Conservation (phyloP, 257 asterid genomes). For the Solanum arcanum region DNA sequence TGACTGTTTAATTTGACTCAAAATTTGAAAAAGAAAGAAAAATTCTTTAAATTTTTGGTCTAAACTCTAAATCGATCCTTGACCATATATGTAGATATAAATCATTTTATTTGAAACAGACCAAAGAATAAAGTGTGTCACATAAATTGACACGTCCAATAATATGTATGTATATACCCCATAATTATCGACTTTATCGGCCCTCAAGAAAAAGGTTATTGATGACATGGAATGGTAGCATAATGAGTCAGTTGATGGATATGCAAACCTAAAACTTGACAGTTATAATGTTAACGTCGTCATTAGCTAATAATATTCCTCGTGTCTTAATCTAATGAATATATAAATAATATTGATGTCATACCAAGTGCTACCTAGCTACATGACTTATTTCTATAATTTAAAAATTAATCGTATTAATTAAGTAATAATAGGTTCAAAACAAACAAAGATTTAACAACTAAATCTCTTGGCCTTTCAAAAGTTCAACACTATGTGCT, state of each 20-base stretch:
- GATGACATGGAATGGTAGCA: slow-evolving; percentile 11
- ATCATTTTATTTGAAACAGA: neutral
- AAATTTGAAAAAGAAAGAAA: too few species aligned
- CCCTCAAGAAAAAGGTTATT: neutral
- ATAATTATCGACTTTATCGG: neutral
- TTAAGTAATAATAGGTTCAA: neutral
- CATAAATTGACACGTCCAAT: neutral
- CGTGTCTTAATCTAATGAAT: neutral
- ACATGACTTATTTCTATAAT: neutral
- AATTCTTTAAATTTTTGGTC: too few species aligned
- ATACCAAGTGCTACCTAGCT: neutral
- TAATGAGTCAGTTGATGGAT: neutral
- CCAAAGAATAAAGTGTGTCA: neutral
- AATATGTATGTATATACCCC: neutral
- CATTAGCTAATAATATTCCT: neutral
- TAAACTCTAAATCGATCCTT: too few species aligned
- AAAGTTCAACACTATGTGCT: neutral
- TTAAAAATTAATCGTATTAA: neutral
- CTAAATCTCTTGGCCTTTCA: neutral
- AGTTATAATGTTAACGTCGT: neutral
- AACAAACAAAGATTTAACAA: neutral
- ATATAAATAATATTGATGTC: neutral
- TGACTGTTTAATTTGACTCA: too few species aligned
- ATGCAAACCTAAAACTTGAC: neutral
- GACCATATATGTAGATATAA: too few species aligned